Conservation (phyloP, 2,329 filamentous ascomycete genomes). For the Tolypocladium ophioglossoides region DNA sequence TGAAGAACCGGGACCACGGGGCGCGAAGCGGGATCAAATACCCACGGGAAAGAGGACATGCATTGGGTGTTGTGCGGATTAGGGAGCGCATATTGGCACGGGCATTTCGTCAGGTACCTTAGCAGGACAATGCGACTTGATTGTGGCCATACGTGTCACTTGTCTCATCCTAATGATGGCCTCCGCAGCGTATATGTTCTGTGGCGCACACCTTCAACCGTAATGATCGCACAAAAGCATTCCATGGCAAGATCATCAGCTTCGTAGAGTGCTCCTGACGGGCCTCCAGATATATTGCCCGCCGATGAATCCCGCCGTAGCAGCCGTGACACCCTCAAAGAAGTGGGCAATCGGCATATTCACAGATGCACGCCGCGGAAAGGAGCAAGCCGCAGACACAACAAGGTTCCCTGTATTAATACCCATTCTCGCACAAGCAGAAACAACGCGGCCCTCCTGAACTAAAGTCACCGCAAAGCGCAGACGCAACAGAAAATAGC, state of each 20-base stretch:
- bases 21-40: background rate
- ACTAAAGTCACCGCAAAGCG: background rate
- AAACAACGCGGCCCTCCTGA: background rate
- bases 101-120: background rate
- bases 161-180: background rate
- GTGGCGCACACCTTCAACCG: background rate
- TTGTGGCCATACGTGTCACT: background rate
- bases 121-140: background rate
- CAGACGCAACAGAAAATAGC: slow-evolving; percentile 1
- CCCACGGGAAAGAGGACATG: background rate
- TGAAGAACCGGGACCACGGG: background rate
- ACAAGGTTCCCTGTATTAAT: slow-evolving; percentile 8
- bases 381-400: background rate
- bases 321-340: background rate
- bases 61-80: background rate
- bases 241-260: background rate
- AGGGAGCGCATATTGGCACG: background rate
- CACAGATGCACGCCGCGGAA: background rate
- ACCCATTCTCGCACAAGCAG: slow-evolving; percentile 6
- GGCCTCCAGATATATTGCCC: background rate
- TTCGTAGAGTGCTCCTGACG: too few species aligned
- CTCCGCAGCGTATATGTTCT: background rate
- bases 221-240: background rate
- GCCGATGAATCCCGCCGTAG: background rate
- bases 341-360: background rate